Percentiles rank a stretch among this genome's conserved stretches.
phyloP scores from a whole-genome alignment of 148 eudicot genomes.

The Tetragonia tetragonoides region DNA sequence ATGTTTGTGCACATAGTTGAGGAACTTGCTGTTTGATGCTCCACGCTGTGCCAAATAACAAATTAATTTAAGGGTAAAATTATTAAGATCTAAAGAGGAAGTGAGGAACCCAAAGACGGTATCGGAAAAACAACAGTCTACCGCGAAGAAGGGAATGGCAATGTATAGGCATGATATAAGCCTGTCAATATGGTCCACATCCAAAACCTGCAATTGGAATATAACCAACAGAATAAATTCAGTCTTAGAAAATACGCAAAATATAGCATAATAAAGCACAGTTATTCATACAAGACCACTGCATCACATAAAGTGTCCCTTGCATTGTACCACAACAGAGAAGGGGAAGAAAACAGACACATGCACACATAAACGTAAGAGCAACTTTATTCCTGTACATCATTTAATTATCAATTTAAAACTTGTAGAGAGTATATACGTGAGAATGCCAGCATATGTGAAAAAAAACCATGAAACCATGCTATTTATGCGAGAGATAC shows the following conservation, averaged over 20 bases:
- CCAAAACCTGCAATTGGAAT: conserved; percentile 52
- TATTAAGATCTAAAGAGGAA: neutral
- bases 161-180: conserved; percentile 79
- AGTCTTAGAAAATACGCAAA: neutral
- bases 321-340: neutral
- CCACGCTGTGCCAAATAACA: conserved; percentile 58
- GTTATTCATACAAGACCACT: neutral
- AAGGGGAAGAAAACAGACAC: neutral
- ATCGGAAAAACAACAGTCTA: conserved; percentile 17
- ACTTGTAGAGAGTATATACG: neutral
- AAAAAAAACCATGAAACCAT: neutral
- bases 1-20: conserved; percentile 75
- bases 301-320: neutral
- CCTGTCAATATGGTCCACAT: conserved; percentile 82
- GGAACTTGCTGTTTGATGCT: conserved; percentile 84
- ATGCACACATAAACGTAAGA: neutral
- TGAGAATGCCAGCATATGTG: neutral
- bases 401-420: neutral
- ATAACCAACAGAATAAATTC: neutral
- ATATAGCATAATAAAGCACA: neutral
- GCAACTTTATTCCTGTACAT: neutral
- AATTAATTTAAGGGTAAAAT: neutral
- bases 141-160: conserved; percentile 86
- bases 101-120: neutral
- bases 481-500: neutral